phyloP scores from a whole-genome alignment of 129 eudicot genomes.

The Pulicaria dysenterica region DNA sequence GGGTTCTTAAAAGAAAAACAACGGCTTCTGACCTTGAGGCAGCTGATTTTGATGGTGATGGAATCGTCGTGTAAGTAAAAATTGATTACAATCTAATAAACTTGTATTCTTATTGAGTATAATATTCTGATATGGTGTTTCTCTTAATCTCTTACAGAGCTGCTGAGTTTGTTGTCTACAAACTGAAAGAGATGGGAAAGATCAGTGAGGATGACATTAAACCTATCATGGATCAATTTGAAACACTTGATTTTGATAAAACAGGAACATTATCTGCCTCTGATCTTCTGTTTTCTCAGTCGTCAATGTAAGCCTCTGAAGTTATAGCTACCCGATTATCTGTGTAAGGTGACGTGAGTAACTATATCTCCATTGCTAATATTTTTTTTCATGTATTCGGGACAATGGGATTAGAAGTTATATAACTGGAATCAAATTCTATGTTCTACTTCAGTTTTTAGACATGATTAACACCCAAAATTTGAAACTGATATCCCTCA shows the following conservation, averaged over 20 bases:
- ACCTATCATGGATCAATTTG: slow-evolving; percentile 65
- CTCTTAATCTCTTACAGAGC: slow-evolving; percentile 45
- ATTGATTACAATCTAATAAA: background rate
- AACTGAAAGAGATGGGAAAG: slow-evolving; percentile 93
- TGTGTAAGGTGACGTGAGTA: slow-evolving; percentile 23
- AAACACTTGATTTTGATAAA: slow-evolving; percentile 76
- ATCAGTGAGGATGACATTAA: slow-evolving; percentile 70
- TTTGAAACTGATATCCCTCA: too few species aligned
- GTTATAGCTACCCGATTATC: slow-evolving; percentile 23
- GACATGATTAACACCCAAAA: too few species aligned
- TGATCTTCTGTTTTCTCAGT: slow-evolving; percentile 62
- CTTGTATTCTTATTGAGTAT: background rate
- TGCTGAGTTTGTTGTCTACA: slow-evolving; percentile 70
- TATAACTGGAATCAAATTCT: too few species aligned
- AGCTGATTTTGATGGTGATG: slow-evolving; percentile 78
- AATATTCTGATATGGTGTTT: slow-evolving; percentile 22
- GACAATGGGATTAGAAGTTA: too few species aligned
- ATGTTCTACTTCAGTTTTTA: too few species aligned
- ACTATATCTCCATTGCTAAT: background rate
- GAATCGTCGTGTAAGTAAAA: slow-evolving; percentile 66
- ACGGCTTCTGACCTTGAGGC: slow-evolving; percentile 78
- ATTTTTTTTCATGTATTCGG: too few species aligned
- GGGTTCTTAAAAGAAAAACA: slow-evolving; percentile 60
- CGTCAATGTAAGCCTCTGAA: slow-evolving; percentile 12
- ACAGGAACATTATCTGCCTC: slow-evolving; percentile 77